Base-by-base conservation (phyloP, 2,329 filamentous ascomycete species). In the Diaporthe humulicola region DNA sequence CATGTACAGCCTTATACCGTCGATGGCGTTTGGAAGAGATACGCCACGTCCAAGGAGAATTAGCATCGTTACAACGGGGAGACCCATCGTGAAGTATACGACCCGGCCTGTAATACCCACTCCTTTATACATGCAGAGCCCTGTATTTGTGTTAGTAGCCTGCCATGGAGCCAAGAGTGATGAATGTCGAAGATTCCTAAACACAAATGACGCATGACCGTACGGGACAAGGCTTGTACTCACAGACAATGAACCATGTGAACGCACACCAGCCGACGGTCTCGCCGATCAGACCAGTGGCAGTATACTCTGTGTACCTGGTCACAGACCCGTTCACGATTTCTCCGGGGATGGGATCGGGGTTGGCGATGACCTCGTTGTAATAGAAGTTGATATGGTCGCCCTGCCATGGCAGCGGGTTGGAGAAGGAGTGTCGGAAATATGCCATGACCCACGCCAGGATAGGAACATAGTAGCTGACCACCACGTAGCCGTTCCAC, bases 241-340 rank as follows among this genome's bases (percentile, higher is more conserved):
- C 0, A 50, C 38, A 45, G 15, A 45, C 60, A 8, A 30, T 61
- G 38, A 61, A 61, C 58, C 58, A 61, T 7, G 58, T 61, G 25
- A 61, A 61, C 8, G 58, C 58, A 8, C 58, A 61, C 58, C 58
- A 61, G n/a, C 58, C 58, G 15, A 61, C 58, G 8, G 58, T 61
- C 38, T 61, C 58, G 25, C 58, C 58, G 4, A 61, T 28, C 6
- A 61, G 38, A 19, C 58, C 38, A 0, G 58, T 28, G 15, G n/a
- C 33, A 15, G 58, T 28, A 5, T 61, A 61, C 58, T 64, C 60
- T 8, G 60, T 64, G 28, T 48, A 64, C 19, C 40, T 38, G 17
- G 60, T 4, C 15, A 64, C 60, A 7, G 60, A 64, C 9, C 38
- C 60, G 25, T 45, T 4, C 15, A 45, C 60, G 25, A 30, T 45